Conservation (phyloP, 257 asterid species). For the Marsdenia floribunda region DNA sequence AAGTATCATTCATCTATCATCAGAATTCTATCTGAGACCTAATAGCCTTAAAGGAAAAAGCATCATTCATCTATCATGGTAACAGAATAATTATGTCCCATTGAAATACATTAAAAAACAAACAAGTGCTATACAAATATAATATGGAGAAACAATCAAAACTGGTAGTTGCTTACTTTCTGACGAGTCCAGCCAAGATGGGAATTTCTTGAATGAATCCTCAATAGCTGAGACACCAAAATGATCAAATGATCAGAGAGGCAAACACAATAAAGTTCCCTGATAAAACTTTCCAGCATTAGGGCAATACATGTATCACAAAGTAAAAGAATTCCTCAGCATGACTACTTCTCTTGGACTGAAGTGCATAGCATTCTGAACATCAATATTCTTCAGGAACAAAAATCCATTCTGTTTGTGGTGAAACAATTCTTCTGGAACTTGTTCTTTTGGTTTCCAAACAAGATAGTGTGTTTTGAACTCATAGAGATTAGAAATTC, state of each 20-base stretch:
- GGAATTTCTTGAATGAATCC: conserved; percentile 78
- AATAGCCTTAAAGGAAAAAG: not conserved
- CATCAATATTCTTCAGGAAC: not conserved
- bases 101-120: conserved; percentile 1
- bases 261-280: not conserved
- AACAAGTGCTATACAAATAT: not conserved
- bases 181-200: conserved; percentile 88
- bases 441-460: not conserved
- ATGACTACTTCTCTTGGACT: not conserved
- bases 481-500: not conserved
- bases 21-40: not conserved
- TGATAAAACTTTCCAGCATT: not conserved
- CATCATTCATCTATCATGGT: not conserved
- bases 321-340: not conserved
- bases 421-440: not conserved
- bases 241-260: conserved; percentile 2
- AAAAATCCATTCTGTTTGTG: not conserved
- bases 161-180: conserved; percentile 45
- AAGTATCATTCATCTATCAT: not conserved
- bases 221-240: conserved; percentile 42
- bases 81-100: not conserved
- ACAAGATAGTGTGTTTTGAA: not conserved
- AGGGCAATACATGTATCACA: not conserved
- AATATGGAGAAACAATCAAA: conserved; percentile 7
- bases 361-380: not conserved